Base-by-base conservation (phyloP, 352 stramenopile species). In the Plasmopara viticola region DNA sequence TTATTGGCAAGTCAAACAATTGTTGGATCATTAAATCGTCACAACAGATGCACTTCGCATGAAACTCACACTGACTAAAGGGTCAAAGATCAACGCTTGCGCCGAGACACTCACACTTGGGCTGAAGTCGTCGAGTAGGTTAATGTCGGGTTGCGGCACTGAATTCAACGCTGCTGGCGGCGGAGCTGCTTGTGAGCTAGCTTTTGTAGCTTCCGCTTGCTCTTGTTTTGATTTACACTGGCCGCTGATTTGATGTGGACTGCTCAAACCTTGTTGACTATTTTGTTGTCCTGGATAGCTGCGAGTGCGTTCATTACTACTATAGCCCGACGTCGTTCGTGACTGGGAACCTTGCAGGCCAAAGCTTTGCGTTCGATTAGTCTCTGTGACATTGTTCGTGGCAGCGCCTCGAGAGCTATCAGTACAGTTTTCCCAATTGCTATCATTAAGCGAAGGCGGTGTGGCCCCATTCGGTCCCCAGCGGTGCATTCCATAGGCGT, bases 51-150 rank as follows among this genome's bases (percentile, higher is more conserved):
- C 15, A 43, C 14, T 43, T 47, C 17, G 51, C 20, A 14, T 15
- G n/a, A 30, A 20, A 76, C 74, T 55, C 60, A 90, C 79, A 45
- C 58, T 72, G 15, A 64, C 75, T 6, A 92, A 55, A 9, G 78
- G 82, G 57, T 92, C 82, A 47, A 92, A 92, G 8, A 88, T 66
- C 54, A 92, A 51, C 29, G 76, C 52, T 54, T 89, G 77, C 18
- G 72, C 82, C 5, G 82, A 74, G 6, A 87, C 67, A 25, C 59
- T 87, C 35, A 86, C 63, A 28, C 53, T 80, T 1, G 81, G 74
- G 0, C 60, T 71, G 56, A 84, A 85, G 43, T 90, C 80, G 42
- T 83, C 82, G 33, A 93, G 77, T 33, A 93, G 51, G 44, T 93
- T 86, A 53, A 93, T 86, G 48, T 90, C 78, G 5, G 61, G 58